Evolutionary conservation across 139 green algal species (phyloP).

Genomic region (Chlorella sp.): DNA sequence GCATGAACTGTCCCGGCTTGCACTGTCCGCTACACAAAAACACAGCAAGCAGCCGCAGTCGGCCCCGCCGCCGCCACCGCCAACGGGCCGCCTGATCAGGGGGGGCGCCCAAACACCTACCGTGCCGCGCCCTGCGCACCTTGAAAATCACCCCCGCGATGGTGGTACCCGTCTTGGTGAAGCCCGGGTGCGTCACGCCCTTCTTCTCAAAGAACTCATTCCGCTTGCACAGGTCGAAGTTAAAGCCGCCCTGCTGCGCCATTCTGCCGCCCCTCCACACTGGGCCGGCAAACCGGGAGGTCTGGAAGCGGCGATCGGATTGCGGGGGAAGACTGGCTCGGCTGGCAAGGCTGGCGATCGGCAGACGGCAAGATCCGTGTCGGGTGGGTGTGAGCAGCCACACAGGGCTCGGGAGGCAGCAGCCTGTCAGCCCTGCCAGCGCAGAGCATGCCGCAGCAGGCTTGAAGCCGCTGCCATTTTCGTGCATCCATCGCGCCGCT

Average conservation of each 20-base stretch:
- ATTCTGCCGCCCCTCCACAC: neutral
- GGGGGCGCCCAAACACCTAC: too few species aligned
- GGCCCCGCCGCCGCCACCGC: too few species aligned
- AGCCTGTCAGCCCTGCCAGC: too few species aligned
- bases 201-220: constrained; percentile 85
- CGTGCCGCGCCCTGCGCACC: constrained; percentile 52
- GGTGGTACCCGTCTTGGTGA: constrained; percentile 97
- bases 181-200: constrained; percentile 73
- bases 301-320: neutral
- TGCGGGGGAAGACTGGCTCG: neutral
- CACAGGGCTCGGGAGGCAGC: neutral
- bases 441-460: too few species aligned
- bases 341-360: too few species aligned
- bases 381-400: neutral
- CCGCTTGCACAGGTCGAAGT: constrained; percentile 90
- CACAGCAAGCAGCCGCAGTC: too few species aligned
- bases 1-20: too few species aligned
- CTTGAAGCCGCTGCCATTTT: too few species aligned
- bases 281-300: neutral
- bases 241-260: constrained; percentile 73
- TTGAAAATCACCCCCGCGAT: constrained; percentile 97
- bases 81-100: too few species aligned
- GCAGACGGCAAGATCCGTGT: too few species aligned
- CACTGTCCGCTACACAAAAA: too few species aligned
- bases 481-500: too few species aligned